Evolutionary conservation across 2,329 filamentous ascomycete species (phyloP).

Genomic region (Colletotrichum siamense): DNA sequence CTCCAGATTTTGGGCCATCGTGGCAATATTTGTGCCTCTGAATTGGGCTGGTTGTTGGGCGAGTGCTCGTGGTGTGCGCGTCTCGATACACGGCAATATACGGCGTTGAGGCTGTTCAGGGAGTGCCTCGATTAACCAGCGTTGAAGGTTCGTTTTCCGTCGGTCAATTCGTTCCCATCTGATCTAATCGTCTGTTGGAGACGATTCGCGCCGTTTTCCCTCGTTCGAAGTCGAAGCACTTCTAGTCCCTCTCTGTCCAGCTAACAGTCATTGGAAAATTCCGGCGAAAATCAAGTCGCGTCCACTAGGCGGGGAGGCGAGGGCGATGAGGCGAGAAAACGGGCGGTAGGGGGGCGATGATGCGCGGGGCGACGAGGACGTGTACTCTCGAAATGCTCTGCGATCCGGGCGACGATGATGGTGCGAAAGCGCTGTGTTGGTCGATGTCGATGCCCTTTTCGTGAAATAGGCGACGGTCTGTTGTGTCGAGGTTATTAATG

Average conservation of each 20-base stretch:
- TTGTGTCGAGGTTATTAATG: not conserved
- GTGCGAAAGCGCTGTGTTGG: not conserved
- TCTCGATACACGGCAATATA: not conserved
- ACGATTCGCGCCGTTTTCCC: not conserved
- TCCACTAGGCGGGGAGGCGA: not conserved
- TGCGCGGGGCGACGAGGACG: not conserved
- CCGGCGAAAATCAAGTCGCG: not conserved
- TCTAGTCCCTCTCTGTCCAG: not conserved
- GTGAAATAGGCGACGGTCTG: not conserved
- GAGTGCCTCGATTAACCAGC: not conserved
- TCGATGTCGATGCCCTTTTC: not conserved
- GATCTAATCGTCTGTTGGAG: not conserved
- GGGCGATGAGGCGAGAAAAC: not conserved
- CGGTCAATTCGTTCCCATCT: not conserved
- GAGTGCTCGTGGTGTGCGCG: not conserved
- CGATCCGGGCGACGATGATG: not conserved
- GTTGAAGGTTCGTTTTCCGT: not conserved
- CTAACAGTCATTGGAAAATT: not conserved
- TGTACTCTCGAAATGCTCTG: not conserved
- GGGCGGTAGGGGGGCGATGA: no score
- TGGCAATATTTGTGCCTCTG: constrained; percentile 5
- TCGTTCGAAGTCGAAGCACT: constrained; percentile 15
- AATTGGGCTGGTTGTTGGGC: not conserved
- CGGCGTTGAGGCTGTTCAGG: not conserved
- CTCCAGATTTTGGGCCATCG: constrained; percentile 64